These are phyloP conservation scores for Globisporangium emineosum DNA, from an alignment of 352 stramenopile species.

Conservation along the genomic window DNA sequence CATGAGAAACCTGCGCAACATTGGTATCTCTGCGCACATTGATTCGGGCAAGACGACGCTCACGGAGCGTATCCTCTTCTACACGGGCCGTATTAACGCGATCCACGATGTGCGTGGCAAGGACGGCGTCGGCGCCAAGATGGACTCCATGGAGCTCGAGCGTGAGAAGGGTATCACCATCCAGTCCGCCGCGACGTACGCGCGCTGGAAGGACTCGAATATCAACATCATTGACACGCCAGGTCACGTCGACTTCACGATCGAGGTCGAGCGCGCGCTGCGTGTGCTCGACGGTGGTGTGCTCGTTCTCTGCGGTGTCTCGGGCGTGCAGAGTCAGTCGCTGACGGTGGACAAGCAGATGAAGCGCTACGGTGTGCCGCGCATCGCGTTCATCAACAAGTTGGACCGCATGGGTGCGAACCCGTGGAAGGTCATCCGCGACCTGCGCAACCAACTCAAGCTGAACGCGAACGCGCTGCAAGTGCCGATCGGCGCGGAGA, in stretches of 20 bases:
- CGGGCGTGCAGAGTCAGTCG: slow-evolving; percentile 97
- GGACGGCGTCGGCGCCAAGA: not conserved
- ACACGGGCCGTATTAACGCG: not conserved
- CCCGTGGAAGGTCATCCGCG: not conserved
- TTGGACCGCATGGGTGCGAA: slow-evolving; percentile 85
- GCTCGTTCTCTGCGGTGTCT: slow-evolving; percentile 54
- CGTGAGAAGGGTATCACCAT: not conserved
- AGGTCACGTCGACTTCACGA: not conserved
- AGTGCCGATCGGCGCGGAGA: slow-evolving; percentile 97
- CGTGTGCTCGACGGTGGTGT: not conserved
- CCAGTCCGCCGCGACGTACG: not conserved
- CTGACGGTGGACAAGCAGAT: slow-evolving; percentile 99
- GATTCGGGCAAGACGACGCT: not conserved
- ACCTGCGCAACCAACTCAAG: slow-evolving; percentile 84
- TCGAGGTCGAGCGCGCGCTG: not conserved
- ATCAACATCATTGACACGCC: slow-evolving; percentile 1
- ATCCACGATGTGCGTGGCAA: slow-evolving; percentile 1
- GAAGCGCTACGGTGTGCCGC: slow-evolving; percentile 99
- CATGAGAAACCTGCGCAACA: not conserved
- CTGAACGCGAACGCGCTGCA: slow-evolving; percentile 96
- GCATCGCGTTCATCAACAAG: slow-evolving; percentile 99
- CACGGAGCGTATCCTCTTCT: not conserved
- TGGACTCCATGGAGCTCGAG: slow-evolving; percentile 1
- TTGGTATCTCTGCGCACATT: not conserved
- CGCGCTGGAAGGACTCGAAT: not conserved